A percentile compares a stretch with the other conserved stretches of the same genome.
Evolutionary conservation across 805 yeast genomes (phyloP).

Genomic region (Myxozyma mucilagina): DNA sequence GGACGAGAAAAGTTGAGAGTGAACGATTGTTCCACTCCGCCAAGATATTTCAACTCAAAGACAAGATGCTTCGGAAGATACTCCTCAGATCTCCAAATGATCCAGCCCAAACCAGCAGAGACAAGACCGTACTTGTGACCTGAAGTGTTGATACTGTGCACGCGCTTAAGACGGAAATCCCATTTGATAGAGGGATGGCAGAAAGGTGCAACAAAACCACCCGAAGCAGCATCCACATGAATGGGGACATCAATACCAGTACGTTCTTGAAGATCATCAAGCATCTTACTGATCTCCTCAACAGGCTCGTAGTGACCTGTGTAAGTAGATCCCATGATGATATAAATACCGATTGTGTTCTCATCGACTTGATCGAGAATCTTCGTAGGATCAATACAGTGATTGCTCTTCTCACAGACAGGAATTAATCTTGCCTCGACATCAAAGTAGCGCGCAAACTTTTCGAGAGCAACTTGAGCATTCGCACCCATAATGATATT

Average conservation of each 20-base stretch:
- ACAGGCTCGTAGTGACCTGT: constrained; percentile 91
- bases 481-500: constrained; percentile 90
- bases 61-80: constrained; percentile 69
- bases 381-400: constrained; percentile 60
- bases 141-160: constrained; percentile 80
- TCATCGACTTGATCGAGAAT: constrained; percentile 74
- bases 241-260: constrained; percentile 72
- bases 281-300: constrained; percentile 55
- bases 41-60: constrained; percentile 79
- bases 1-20: constrained; percentile 86
- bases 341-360: constrained; percentile 89
- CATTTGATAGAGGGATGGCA: constrained; percentile 71
- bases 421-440: constrained; percentile 80
- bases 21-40: constrained; percentile 85
- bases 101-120: constrained; percentile 92
- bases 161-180: constrained; percentile 81
- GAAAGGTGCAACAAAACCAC: constrained; percentile 87
- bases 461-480: constrained; percentile 92
- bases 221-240: constrained; percentile 93
- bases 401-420: constrained; percentile 59
- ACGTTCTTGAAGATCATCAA: constrained; percentile 67
- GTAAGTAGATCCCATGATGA: constrained; percentile 86
- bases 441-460: constrained; percentile 91
- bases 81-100: constrained; percentile 68
- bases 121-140: constrained; percentile 93